A percentile compares a stretch with the other conserved stretches of the same genome.
phyloP scores from a whole-genome alignment of 805 yeast species.

The Priceomyces castillae region DNA sequence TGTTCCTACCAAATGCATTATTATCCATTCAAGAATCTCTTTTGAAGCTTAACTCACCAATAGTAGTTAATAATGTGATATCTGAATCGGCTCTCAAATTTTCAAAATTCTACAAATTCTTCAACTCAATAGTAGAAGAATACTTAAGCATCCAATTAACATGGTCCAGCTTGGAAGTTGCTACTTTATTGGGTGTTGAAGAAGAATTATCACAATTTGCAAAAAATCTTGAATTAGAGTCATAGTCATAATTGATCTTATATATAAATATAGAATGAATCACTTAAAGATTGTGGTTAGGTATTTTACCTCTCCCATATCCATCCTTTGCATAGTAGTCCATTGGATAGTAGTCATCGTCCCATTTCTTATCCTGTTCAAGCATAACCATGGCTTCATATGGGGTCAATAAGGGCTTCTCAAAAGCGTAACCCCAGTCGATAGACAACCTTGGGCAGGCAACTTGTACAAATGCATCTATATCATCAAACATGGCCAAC shows the following conservation, averaged over 20 bases:
- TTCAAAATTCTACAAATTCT: conserved; percentile 45
- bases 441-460: conserved; percentile 96
- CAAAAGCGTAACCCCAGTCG: conserved; percentile 98
- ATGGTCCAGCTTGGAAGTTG: conserved; percentile 60
- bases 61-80: conserved; percentile 54
- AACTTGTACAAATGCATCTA: conserved; percentile 94
- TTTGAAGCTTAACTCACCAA: conserved; percentile 59
- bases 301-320: conserved; percentile 82
- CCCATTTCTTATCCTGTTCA: conserved; percentile 67
- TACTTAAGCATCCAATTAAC: conserved; percentile 39
- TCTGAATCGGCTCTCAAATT: conserved; percentile 49
- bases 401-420: conserved; percentile 88
- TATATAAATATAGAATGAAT: background rate
- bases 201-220: conserved; percentile 25
- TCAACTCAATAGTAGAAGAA: conserved; percentile 34
- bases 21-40: conserved; percentile 58
- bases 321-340: conserved; percentile 90
- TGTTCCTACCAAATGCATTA: conserved; percentile 57
- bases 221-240: background rate
- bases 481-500: conserved; percentile 84
- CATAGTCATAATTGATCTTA: background rate
- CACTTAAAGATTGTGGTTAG: conserved; percentile 26
- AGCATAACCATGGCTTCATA: conserved; percentile 93
- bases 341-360: conserved; percentile 79
- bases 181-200: conserved; percentile 71